Conservation (phyloP, 106 monocot species). For the Dioscorea zingiberensis region DNA sequence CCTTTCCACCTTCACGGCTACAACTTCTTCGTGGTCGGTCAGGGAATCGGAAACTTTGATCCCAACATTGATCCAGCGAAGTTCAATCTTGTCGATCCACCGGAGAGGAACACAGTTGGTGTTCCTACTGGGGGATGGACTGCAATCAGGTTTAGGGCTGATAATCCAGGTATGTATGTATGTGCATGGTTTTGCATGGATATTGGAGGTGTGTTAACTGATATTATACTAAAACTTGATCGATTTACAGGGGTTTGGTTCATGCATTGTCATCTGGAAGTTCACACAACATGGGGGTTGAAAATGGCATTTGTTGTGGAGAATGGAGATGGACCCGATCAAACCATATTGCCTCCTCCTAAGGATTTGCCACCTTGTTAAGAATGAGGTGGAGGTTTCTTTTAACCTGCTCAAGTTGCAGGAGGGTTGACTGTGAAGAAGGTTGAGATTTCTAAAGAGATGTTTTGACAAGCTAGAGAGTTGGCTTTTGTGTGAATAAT, state of each 20-base stretch:
- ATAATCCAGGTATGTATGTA: slow-evolving; percentile 29
- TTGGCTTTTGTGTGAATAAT: too few relatives aligned
- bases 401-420: too few relatives aligned
- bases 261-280: slow-evolving; percentile 62
- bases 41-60: slow-evolving; percentile 37
- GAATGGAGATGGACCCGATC: slow-evolving; percentile 38
- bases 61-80: slow-evolving; percentile 29
- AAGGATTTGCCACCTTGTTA: slow-evolving; percentile 49
- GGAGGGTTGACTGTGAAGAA: too few relatives aligned
- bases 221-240: neutral
- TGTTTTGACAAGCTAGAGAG: too few relatives aligned
- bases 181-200: neutral
- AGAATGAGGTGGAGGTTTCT: too few relatives aligned
- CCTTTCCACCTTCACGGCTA: slow-evolving; percentile 36
- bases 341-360: slow-evolving; percentile 49
- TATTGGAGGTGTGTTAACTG: neutral
- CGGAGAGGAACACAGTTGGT: slow-evolving; percentile 43
- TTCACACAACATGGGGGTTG: slow-evolving; percentile 56
- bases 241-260: slow-evolving; percentile 68
- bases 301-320: slow-evolving; percentile 67
- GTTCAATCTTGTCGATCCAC: slow-evolving; percentile 48
- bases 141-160: slow-evolving; percentile 29
- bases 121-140: slow-evolving; percentile 55
- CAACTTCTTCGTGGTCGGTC: slow-evolving; percentile 37
- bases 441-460: too few relatives aligned